These are phyloP conservation scores for Ceratocystis harringtonii DNA, from an alignment of 2,329 filamentous ascomycete genomes.

Conservation along the genomic window DNA sequence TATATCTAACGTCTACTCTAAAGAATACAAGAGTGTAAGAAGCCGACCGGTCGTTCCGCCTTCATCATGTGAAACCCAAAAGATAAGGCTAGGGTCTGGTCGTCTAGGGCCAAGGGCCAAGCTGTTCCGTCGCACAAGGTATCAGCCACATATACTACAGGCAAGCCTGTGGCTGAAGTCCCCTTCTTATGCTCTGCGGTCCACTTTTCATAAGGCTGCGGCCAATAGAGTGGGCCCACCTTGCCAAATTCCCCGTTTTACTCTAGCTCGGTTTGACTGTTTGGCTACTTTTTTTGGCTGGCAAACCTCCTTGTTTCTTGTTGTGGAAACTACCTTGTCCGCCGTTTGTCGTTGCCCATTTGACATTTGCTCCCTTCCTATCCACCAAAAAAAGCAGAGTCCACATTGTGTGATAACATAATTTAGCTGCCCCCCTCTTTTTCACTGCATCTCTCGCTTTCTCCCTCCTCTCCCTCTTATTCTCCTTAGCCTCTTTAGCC, in stretches of 20 bases:
- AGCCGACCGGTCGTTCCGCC: background rate
- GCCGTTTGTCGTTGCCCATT: background rate
- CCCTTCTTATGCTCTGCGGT: background rate
- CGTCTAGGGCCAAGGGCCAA: no score
- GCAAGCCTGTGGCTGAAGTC: background rate
- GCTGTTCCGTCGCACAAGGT: background rate
- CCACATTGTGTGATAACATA: background rate
- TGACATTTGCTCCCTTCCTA: background rate
- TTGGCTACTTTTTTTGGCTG: background rate
- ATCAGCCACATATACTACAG: background rate
- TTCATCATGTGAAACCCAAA: background rate
- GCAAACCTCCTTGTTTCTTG: background rate
- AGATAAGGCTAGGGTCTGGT: background rate
- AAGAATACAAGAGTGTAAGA: background rate
- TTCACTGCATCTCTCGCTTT: slow-evolving; percentile 2
- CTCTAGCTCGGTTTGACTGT: background rate
- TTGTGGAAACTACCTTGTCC: slow-evolving; percentile 2
- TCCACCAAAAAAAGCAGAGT: background rate
- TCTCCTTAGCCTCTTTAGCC: background rate
- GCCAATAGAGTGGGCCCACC: background rate
- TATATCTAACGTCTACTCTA: no score
- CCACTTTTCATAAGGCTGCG: background rate
- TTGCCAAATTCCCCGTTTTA: background rate
- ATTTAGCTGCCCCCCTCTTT: slow-evolving; percentile 1
- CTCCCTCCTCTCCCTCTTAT: background rate